These are phyloP conservation scores for Leptodermis oblonga DNA, from an alignment of 257 asterid species.

Conservation along the genomic window DNA sequence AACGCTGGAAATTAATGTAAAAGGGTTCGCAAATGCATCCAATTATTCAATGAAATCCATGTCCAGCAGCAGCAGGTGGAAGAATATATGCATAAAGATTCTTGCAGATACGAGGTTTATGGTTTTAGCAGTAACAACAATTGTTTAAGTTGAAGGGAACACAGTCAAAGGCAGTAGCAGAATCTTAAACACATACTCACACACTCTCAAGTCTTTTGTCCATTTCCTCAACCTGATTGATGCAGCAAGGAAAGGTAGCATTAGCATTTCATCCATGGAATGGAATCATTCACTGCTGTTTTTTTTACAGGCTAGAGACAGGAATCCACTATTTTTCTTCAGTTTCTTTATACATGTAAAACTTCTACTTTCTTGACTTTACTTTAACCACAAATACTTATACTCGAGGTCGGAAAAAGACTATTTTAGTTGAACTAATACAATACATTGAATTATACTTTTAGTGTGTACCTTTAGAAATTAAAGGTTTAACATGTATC, in stretches of 20 bases:
- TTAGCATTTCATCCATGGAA: neutral
- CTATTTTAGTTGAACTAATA: too few species aligned
- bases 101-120: slow-evolving; percentile 19
- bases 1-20: too few species aligned
- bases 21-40: too few species aligned
- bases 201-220: neutral
- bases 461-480: too few species aligned
- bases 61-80: slow-evolving; percentile 1
- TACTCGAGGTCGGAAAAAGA: too few species aligned
- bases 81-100: slow-evolving; percentile 13
- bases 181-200: neutral
- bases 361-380: neutral
- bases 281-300: neutral
- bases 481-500: too few species aligned
- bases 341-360: neutral
- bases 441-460: too few species aligned
- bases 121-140: slow-evolving; percentile 3
- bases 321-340: slow-evolving; percentile 1
- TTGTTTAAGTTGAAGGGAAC: slow-evolving; percentile 4
- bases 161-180: neutral
- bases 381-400: too few species aligned
- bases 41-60: slow-evolving; percentile 7
- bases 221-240: neutral
- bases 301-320: neutral
- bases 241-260: neutral